These are phyloP conservation scores for Leptographium procerum DNA, from an alignment of 2,329 filamentous ascomycete genomes.

Conservation along the genomic window DNA sequence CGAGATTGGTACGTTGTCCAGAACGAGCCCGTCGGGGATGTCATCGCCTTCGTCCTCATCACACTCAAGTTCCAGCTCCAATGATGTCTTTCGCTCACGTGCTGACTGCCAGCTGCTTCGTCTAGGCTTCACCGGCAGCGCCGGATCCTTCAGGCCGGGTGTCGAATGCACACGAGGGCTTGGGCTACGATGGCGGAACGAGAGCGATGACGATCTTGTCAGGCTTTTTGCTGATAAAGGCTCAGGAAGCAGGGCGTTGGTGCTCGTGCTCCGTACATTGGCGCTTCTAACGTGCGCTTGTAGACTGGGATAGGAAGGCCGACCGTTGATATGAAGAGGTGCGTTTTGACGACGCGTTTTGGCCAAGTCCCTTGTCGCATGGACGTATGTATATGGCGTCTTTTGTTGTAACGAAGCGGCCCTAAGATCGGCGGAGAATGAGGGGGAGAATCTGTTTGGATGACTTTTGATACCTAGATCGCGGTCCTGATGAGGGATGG, in stretches of 20 bases:
- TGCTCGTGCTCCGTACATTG: constrained; percentile 41
- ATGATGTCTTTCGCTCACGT: constrained; percentile 51
- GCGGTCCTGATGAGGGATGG: constrained; percentile 20
- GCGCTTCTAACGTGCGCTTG: constrained; percentile 32
- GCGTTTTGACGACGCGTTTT: constrained; percentile 18
- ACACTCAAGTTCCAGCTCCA: constrained; percentile 65
- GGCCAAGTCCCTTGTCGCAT: constrained; percentile 19
- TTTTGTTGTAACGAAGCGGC: constrained; percentile 18
- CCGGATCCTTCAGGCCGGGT: constrained; percentile 31
- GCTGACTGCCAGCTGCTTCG: constrained; percentile 64
- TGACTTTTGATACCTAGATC: constrained; percentile 24
- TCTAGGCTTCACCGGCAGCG: constrained; percentile 26
- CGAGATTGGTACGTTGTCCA: constrained; percentile 75
- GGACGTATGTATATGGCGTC: constrained; percentile 15
- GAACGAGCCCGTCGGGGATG: constrained; percentile 65
- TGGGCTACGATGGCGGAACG: constrained; percentile 35
- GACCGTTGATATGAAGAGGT: constrained; percentile 19
- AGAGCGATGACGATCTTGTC: constrained; percentile 27
- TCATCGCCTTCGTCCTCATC: constrained; percentile 68
- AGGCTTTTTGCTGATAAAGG: constrained; percentile 18
- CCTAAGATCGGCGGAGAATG: constrained; percentile 31
- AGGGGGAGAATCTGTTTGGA: constrained; percentile 38
- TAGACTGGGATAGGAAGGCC: constrained; percentile 33
- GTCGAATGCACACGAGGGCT: constrained; percentile 33
- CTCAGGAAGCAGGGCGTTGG: constrained; percentile 21